Conservation (phyloP, 352 stramenopile species). For the Phytophthora sansomeana region DNA sequence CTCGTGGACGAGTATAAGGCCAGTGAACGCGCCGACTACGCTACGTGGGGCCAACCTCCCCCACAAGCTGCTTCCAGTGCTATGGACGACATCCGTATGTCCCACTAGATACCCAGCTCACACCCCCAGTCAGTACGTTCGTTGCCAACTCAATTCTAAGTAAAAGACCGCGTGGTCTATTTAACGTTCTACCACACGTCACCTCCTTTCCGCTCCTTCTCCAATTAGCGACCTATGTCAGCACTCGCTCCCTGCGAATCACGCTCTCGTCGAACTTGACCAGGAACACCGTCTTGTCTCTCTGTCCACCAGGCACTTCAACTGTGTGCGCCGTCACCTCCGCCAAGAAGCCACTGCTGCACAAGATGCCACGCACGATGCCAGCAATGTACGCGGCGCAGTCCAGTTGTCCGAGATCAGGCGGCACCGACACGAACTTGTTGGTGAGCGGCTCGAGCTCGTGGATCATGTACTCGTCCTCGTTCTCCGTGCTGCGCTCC, state of each 20-base stretch:
- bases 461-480: conserved; percentile 99
- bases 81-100: conserved; percentile 66
- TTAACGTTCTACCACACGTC: conserved; percentile 32
- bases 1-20: conserved; percentile 90
- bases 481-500: conserved; percentile 96
- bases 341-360: conserved; percentile 83
- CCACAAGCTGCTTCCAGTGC: conserved; percentile 8
- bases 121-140: not conserved
- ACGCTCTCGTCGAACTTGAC: conserved; percentile 89
- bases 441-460: conserved; percentile 94
- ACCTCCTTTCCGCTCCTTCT: not conserved
- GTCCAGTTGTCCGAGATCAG: conserved; percentile 96
- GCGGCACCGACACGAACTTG: conserved; percentile 96
- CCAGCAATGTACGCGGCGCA: conserved; percentile 97
- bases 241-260: conserved; percentile 75
- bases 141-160: conserved; percentile 13
- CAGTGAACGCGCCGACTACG: conserved; percentile 82
- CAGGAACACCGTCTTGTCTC: conserved; percentile 88
- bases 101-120: conserved; percentile 19
- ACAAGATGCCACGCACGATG: conserved; percentile 92
- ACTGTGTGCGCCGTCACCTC: conserved; percentile 83
- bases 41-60: conserved; percentile 67
- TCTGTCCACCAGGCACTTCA: conserved; percentile 62
- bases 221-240: conserved; percentile 50
- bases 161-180: conserved; percentile 47